Base-by-base conservation (phyloP, 1,284 basidiomycete species). In the Bondarzewia mesenterica region DNA sequence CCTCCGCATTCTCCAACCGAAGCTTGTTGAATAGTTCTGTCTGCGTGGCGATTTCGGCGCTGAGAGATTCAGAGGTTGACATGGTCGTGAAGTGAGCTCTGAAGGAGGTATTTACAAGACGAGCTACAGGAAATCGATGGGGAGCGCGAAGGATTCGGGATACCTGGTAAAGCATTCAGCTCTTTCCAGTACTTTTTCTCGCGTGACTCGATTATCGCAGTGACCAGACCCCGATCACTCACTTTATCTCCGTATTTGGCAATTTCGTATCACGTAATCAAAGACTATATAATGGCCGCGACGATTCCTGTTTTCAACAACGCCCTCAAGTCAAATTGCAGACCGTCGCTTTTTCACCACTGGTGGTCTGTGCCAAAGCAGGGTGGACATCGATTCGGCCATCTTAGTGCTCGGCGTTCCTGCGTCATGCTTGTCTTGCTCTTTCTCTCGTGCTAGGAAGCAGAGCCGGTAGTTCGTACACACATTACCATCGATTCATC, bases 21-120 rank as follows among this genome's bases (percentile, higher is more conserved):
- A 89, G 75, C 44, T 80, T 73, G 58, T 79, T 79, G 57, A 85
- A 71, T 15, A 75, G 63, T 8, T 71, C 60, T 10, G 69, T 78
- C 57, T 82, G 78, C 39, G 70, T 60, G 5, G 69, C 63, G 56
- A 86, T 77, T 56, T 82, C 73, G 45, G 71, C 60, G 45, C 67
- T 63, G 42, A 80, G 62, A 1, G 69, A 58, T 45, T 69, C 65
- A 6, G 59, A 44, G n/a, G 67, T 61, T 5, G 65, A 59, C 62
- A 72, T 74, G 41, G 41, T 7, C 27, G 29, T 14, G 23, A 20
- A 41, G 14, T 32, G 32, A 1, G 36, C n/a, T 46, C 32, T 46
- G 12, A 38, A 25, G 14, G 20, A 18, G 15, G 22, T 50, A 43
- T 46, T 41, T 47, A 50, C 49, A 52, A 44, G 44, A 42, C 22